Conservation (phyloP, 169 alveolate genomes). For the Plasmodium vinckei region DNA sequence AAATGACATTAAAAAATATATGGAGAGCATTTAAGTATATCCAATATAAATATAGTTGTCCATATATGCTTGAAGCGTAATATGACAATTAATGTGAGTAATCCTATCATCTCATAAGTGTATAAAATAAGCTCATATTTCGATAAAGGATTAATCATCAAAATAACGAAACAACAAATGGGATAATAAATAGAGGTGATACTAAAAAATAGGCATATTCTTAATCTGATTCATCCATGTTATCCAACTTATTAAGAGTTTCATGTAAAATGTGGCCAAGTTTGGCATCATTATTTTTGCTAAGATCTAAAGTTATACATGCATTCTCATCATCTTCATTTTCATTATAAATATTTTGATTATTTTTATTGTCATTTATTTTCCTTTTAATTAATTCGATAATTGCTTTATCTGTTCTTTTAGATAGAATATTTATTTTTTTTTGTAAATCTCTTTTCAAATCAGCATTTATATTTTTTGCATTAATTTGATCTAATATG, state of each 20-base stretch:
- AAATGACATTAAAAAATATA: too few relatives aligned
- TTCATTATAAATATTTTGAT: neutral
- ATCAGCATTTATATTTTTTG: constrained; percentile 85
- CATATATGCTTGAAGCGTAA: too few relatives aligned
- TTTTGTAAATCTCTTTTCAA: constrained; percentile 87
- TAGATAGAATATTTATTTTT: constrained; percentile 79
- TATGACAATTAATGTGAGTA: too few relatives aligned
- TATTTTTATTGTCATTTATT: constrained; percentile 68
- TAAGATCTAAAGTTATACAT: constrained; percentile 47
- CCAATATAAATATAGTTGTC: too few relatives aligned
- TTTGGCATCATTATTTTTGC: constrained; percentile 24
- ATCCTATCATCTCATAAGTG: too few relatives aligned
- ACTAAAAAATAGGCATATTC: constrained; percentile 1
- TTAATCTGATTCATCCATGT: constrained; percentile 73
- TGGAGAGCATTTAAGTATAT: too few relatives aligned
- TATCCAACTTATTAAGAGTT: constrained; percentile 56
- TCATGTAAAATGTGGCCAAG: constrained; percentile 60
- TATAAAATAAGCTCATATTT: too few relatives aligned
- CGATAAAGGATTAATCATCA: too few relatives aligned
- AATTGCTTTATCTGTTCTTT: constrained; percentile 86
- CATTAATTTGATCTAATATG: constrained; percentile 78
- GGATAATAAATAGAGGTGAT: too few relatives aligned
- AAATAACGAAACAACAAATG: too few relatives aligned
- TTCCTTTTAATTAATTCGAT: constrained; percentile 82
- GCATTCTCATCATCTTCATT: constrained; percentile 28